Evolutionary conservation across 2,329 filamentous ascomycete species (phyloP).

Genomic region (Stachybotrys elegans): DNA sequence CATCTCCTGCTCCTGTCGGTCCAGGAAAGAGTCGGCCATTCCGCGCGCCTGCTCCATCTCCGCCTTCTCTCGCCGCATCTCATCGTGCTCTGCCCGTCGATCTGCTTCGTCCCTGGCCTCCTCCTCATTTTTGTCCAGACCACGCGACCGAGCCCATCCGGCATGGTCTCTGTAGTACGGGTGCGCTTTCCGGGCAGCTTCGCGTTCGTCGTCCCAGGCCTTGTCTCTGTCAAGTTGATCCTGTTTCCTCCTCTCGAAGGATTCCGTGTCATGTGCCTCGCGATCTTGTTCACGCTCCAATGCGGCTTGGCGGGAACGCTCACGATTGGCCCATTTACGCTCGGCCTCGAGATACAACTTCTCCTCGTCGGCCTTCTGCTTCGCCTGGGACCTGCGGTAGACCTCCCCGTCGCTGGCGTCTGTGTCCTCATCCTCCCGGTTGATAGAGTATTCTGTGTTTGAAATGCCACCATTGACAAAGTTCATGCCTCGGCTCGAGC

Average conservation of each 20-base stretch:
- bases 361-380: conserved; percentile 70
- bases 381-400: conserved; percentile 64
- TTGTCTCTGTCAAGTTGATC: conserved; percentile 59
- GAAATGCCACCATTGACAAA: conserved; percentile 78
- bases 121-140: conserved; percentile 68
- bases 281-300: conserved; percentile 79
- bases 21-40: conserved; percentile 87
- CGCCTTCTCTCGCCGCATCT: conserved; percentile 62
- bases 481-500: conserved; percentile 48
- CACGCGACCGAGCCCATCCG: conserved; percentile 78
- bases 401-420: conserved; percentile 85
- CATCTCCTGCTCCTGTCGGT: conserved; percentile 75
- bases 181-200: conserved; percentile 65
- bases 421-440: conserved; percentile 78
- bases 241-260: conserved; percentile 60
- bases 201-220: conserved; percentile 90
- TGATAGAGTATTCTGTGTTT: conserved; percentile 51
- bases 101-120: conserved; percentile 76
- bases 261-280: conserved; percentile 68
- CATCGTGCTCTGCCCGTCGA: conserved; percentile 70
- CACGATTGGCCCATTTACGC: conserved; percentile 84
- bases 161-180: conserved; percentile 86
- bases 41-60: conserved; percentile 74
- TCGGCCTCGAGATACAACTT: conserved; percentile 81
- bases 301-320: conserved; percentile 77